These are phyloP conservation scores for Yamadazyma triangularis DNA, from an alignment of 1,139 yeast species.

Conservation along the genomic window DNA sequence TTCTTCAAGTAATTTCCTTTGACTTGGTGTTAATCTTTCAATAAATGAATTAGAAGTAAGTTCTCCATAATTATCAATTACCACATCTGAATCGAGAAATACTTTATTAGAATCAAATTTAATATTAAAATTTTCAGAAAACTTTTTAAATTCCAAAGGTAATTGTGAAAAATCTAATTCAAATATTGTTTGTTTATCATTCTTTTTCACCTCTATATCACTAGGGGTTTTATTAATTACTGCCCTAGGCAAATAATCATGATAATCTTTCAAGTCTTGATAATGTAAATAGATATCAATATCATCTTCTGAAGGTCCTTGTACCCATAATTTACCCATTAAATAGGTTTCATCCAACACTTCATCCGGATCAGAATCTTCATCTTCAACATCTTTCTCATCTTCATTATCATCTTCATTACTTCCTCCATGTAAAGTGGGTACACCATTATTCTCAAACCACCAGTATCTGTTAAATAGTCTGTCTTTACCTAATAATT, in stretches of 20 bases:
- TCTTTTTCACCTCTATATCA: background rate
- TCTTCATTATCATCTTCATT: constrained; percentile 30
- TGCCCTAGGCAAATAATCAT: constrained; percentile 2
- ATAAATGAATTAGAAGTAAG: constrained; percentile 18
- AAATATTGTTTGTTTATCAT: constrained; percentile 8
- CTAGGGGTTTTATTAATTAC: constrained; percentile 1
- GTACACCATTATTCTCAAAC: constrained; percentile 85
- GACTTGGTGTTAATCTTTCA: constrained; percentile 37
- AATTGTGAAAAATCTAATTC: constrained; percentile 15
- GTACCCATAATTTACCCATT: constrained; percentile 90
- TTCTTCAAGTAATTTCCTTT: constrained; percentile 70
- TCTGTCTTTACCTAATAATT: constrained; percentile 77
- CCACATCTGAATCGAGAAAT: constrained; percentile 7
- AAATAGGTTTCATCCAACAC: constrained; percentile 57
- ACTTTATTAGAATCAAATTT: constrained; percentile 17
- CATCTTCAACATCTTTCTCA: constrained; percentile 34
- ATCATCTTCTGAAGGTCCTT: constrained; percentile 81
- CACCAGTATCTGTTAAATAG: constrained; percentile 90
- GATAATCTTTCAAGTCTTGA: constrained; percentile 4
- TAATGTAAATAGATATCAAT: constrained; percentile 21
- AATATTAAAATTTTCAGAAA: constrained; percentile 17
- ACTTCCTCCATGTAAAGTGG: constrained; percentile 46
- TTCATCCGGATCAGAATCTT: constrained; percentile 36
- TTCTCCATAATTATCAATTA: constrained; percentile 45
- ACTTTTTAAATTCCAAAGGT: constrained; percentile 15